A percentile compares a stretch with the other conserved stretches of the same genome.
Evolutionary conservation across 163 green algal genomes (phyloP).

Genomic region (Chloroidium sp.): DNA sequence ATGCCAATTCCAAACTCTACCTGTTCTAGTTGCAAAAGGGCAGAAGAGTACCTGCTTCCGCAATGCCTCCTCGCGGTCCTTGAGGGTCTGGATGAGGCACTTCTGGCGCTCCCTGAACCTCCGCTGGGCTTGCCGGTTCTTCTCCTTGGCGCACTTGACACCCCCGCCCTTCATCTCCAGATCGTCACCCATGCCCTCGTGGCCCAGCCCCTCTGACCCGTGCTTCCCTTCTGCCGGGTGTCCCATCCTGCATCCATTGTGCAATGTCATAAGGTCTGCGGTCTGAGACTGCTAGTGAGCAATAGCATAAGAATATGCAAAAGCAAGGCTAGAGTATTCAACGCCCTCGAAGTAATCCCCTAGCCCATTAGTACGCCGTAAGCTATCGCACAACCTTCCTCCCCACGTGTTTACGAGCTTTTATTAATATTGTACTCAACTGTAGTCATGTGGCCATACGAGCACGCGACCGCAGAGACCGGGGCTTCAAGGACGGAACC

Average conservation of each 20-base stretch:
- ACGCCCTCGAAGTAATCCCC: no score
- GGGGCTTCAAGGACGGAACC: no score
- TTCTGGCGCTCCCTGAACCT: conserved; percentile 25
- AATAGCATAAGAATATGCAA: no score
- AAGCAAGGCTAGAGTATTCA: no score
- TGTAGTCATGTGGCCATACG: no score
- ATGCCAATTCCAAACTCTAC: no score
- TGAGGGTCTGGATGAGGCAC: conserved; percentile 13
- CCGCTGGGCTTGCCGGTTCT: conserved; percentile 16
- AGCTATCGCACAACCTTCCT: no score
- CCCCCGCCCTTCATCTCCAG: neutral
- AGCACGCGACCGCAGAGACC: no score
- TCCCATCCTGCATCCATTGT: neutral
- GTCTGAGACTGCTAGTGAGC: no score
- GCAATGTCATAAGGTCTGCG: neutral
- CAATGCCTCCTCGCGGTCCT: conserved; percentile 11
- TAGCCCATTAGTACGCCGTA: no score
- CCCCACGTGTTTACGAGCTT: no score
- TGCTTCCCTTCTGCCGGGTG: neutral
- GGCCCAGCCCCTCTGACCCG: neutral
- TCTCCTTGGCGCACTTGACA: conserved; percentile 23
- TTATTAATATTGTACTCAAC: no score
- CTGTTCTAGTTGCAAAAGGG: neutral
- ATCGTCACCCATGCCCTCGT: neutral
- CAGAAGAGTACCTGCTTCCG: conserved; percentile 6